These are phyloP conservation scores for Citrus unshiu DNA, from an alignment of 345 rosid genomes.

Conservation along the genomic window DNA sequence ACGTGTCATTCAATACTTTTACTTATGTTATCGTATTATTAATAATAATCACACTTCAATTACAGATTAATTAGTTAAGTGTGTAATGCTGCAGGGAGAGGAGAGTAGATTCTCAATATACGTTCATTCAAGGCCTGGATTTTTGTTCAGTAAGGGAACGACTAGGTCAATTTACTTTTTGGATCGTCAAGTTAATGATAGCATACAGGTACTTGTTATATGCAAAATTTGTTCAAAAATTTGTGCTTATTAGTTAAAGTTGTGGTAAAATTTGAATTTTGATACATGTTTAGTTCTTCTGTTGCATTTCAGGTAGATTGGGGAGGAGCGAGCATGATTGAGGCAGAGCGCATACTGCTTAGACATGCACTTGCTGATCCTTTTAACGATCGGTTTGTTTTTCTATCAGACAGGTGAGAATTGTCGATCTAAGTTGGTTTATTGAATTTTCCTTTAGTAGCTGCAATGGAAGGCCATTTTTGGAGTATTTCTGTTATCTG, in stretches of 20 bases:
- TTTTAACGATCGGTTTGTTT: slow-evolving; percentile 75
- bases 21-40: too few species aligned
- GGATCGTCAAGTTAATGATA: slow-evolving; percentile 81
- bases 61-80: background rate
- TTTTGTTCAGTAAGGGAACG: slow-evolving; percentile 70
- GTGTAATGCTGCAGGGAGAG: slow-evolving; percentile 52
- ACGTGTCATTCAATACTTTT: background rate
- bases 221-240: background rate
- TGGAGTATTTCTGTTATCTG: slow-evolving; percentile 20
- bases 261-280: background rate
- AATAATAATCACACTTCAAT: background rate
- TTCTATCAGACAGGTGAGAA: slow-evolving; percentile 88
- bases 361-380: slow-evolving; percentile 84
- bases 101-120: slow-evolving; percentile 71
- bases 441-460: background rate
- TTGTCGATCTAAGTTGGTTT: slow-evolving; percentile 6
- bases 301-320: slow-evolving; percentile 74
- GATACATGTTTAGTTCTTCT: slow-evolving; percentile 2
- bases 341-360: slow-evolving; percentile 92
- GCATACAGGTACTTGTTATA: slow-evolving; percentile 62
- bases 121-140: slow-evolving; percentile 97
- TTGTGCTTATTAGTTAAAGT: background rate
- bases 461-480: background rate
- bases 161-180: slow-evolving; percentile 73
- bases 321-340: slow-evolving; percentile 95